Evolutionary conservation across 257 asterid genomes (phyloP).

Genomic region (Plantago major): DNA sequence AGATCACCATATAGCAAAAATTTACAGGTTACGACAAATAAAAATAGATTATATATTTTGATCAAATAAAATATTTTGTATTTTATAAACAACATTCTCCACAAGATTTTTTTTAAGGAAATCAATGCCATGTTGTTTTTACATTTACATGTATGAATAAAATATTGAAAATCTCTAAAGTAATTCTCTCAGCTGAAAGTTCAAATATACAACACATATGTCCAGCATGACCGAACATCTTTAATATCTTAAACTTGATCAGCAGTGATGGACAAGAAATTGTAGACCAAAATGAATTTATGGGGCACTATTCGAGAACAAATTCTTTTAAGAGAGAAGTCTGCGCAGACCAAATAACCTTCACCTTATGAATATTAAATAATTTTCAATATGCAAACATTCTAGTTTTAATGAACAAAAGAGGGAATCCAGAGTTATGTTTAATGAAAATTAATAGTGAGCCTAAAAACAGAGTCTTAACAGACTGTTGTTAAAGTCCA

Average conservation of each 20-base stretch:
- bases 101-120: not conserved
- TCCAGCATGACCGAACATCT: not conserved
- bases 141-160: not conserved
- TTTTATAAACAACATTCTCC: conserved; percentile 5
- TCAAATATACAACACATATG: not conserved
- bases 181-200: conserved; percentile 3
- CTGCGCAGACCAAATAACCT: not conserved
- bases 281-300: not conserved
- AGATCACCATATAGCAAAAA: conserved; percentile 12
- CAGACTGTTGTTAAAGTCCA: not conserved
- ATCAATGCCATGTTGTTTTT: not conserved
- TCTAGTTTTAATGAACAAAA: not conserved
- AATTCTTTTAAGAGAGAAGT: not conserved
- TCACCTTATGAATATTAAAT: not conserved
- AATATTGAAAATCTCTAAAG: conserved; percentile 2
- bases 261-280: not conserved
- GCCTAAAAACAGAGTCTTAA: not conserved
- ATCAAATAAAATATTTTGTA: not conserved
- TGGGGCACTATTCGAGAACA: not conserved
- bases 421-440: not conserved
- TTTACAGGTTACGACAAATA: conserved; percentile 17
- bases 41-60: conserved; percentile 2
- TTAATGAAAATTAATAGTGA: not conserved
- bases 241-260: not conserved
- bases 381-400: not conserved